These are phyloP conservation scores for Rhizopogon vinicolor DNA, from an alignment of 768 basidiomycete species.

Conservation along the genomic window DNA sequence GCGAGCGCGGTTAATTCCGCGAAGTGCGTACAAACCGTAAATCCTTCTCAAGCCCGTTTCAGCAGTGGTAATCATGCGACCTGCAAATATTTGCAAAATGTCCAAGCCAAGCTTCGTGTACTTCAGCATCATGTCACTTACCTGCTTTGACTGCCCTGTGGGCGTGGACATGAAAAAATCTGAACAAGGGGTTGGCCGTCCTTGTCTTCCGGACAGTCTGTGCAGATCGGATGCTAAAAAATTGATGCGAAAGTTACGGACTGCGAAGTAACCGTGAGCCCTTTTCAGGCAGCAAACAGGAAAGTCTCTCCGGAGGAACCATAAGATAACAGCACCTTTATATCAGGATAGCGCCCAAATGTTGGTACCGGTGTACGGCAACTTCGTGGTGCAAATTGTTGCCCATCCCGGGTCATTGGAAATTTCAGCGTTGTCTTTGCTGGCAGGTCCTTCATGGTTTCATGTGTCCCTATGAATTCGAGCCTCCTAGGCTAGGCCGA, in stretches of 20 bases:
- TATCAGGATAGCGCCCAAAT: not conserved
- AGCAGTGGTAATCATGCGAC: not conserved
- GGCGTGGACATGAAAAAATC: not conserved
- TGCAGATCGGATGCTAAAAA: not conserved
- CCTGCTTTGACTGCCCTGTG: not conserved
- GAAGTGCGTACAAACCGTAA: not conserved
- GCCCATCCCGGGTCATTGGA: slow-evolving; percentile 2
- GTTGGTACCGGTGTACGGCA: not conserved
- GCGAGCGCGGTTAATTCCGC: not conserved
- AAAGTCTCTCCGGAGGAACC: not conserved
- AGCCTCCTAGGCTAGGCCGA: not conserved
- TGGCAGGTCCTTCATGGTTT: slow-evolving; percentile 3
- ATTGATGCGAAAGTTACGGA: slow-evolving; percentile 6
- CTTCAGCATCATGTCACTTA: not conserved
- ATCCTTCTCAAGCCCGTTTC: slow-evolving; percentile 1
- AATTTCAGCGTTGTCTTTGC: not conserved
- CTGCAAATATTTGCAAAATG: not conserved
- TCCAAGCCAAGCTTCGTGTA: not conserved
- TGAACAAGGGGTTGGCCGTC: not conserved
- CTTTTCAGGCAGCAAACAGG: not conserved
- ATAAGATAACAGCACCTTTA: slow-evolving; percentile 1
- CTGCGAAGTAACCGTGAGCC: slow-evolving; percentile 5
- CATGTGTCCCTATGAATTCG: not conserved
- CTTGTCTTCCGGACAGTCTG: not conserved
- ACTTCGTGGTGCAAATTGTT: not conserved